Base-by-base conservation (phyloP, 1,284 basidiomycete species). In the Dichomitus squalens region DNA sequence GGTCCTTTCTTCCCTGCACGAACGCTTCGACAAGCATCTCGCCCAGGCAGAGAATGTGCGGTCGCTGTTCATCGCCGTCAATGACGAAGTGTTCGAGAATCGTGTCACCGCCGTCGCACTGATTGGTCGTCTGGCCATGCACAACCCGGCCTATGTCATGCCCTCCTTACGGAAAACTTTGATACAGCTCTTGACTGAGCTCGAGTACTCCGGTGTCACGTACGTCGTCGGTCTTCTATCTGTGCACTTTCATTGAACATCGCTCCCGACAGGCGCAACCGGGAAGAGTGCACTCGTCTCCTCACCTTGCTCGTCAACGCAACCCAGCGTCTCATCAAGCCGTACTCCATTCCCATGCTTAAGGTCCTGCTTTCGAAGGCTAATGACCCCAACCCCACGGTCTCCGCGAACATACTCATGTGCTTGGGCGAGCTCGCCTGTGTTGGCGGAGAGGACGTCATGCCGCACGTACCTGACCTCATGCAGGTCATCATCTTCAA, bases 91-190 rank as follows among this genome's bases (percentile, higher is more conserved):
- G 7, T 98, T 97, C 74, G 89, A 90, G 51, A 98, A 98, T 69
- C 87, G 97, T 18, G 87, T 95, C 47, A 88, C 92, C 11, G 96
- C 96, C 3, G 95, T 99, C 47, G 79, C 80, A 25, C 84, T 99
- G 63, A 98, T 99, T 64, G 97, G 97, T 2, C 88, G 97, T 27
- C 83, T 99, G 25, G 94, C 96, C 2, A 87, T 90, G 68, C 93
- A 98, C 76, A 99, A 99, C 68, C 97, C 97, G 0, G 97, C 97
- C 35, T 98, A 98, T 76, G 96, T 99, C 33, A 98, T 99, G 92
- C 96, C 97, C 3, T 96, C 95, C 6, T 77, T 99, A 36, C 85
- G 97, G 52, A 99, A 99, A 74, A 92, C 96, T 2, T 80, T 99
- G 55, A 98, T 99, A 59, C 96, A 99, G 72, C 84, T 99, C 7